phyloP scores from a whole-genome alignment of 2,329 filamentous ascomycete genomes.

The Arthroderma sp. region DNA sequence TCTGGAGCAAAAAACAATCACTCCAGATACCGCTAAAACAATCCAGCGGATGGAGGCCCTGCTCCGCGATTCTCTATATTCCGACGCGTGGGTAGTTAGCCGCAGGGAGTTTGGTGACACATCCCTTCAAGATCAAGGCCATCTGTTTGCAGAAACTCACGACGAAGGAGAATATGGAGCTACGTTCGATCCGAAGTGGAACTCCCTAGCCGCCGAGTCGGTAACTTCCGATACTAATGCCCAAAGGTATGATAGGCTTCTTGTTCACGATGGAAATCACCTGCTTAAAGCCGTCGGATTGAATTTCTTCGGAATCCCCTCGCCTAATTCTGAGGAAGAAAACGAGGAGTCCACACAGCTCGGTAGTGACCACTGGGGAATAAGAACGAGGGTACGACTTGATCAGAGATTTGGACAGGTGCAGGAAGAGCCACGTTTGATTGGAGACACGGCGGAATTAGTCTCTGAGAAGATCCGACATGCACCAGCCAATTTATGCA shows the following conservation, averaged over 20 bases:
- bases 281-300: slow-evolving; percentile 34
- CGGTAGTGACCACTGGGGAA: slow-evolving; percentile 23
- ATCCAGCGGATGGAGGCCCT: slow-evolving; percentile 36
- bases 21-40: slow-evolving; percentile 32
- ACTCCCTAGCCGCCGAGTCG: slow-evolving; percentile 42
- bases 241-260: slow-evolving; percentile 53
- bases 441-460: neutral
- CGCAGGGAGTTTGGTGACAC: slow-evolving; percentile 33
- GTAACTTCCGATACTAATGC: slow-evolving; percentile 42
- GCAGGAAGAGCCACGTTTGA: neutral
- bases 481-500: neutral
- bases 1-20: slow-evolving; percentile 41
- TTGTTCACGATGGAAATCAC: slow-evolving; percentile 34
- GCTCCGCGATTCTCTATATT: slow-evolving; percentile 35
- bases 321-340: slow-evolving; percentile 5
- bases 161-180: slow-evolving; percentile 51
- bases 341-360: neutral
- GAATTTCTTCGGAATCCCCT: slow-evolving; percentile 44
- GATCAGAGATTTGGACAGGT: slow-evolving; percentile 1
- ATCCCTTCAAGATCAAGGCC: slow-evolving; percentile 19
- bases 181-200: slow-evolving; percentile 49
- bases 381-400: slow-evolving; percentile 4
- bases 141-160: slow-evolving; percentile 19
- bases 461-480: neutral
- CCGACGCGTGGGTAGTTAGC: slow-evolving; percentile 41